Conservation (phyloP, 164 flowering plant species). For the Annona cherimola region DNA sequence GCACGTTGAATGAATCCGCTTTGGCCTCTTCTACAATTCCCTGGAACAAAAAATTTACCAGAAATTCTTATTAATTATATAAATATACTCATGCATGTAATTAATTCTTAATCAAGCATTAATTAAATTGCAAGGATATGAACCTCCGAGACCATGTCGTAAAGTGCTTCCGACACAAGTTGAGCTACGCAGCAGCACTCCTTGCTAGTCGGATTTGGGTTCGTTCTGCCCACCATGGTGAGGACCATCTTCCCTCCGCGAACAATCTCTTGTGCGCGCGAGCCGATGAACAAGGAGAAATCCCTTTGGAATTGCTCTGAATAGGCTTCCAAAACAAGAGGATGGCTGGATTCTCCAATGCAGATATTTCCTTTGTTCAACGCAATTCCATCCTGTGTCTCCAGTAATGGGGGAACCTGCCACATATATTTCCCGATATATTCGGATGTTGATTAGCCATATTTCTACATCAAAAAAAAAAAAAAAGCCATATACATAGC, state of each 20-base stretch:
- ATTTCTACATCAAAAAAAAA: no score
- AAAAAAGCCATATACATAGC: no score
- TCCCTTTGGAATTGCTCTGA: constrained; percentile 43
- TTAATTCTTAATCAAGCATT: neutral
- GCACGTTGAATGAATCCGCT: constrained; percentile 46
- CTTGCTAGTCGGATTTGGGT: constrained; percentile 27
- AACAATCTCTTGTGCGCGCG: constrained; percentile 43
- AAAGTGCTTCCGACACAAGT: constrained; percentile 34
- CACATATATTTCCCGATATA: neutral
- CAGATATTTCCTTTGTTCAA: constrained; percentile 48
- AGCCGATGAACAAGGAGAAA: constrained; percentile 34
- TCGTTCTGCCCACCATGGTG: constrained; percentile 40
- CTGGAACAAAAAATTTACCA: constrained; percentile 15
- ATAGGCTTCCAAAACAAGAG: constrained; percentile 35
- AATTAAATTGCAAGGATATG: neutral
- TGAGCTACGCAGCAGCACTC: constrained; percentile 32
- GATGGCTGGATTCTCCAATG: constrained; percentile 36
- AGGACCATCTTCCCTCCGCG: constrained; percentile 49
- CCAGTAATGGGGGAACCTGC: neutral
- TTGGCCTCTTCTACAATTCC: constrained; percentile 43
- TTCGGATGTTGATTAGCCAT: no score
- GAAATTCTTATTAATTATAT: neutral
- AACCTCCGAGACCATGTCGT: constrained; percentile 47
- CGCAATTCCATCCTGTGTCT: neutral
- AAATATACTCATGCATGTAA: no score